phyloP scores from a whole-genome alignment of 2,329 filamentous ascomycete species.

The Cryphonectria nitschkei region DNA sequence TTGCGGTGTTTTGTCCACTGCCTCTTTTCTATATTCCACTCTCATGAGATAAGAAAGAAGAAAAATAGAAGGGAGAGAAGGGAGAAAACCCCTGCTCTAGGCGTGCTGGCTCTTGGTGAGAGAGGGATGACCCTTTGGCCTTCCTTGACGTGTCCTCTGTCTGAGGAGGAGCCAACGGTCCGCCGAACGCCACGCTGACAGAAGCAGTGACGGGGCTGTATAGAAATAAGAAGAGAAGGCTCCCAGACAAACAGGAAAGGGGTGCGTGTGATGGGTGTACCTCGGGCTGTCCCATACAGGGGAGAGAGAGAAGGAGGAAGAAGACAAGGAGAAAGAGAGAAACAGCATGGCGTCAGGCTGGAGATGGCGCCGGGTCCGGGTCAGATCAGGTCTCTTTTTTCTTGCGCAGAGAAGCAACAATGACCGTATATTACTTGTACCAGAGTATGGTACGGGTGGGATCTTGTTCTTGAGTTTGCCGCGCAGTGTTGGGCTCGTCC shows the following conservation, averaged over 20 bases:
- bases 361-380: not conserved
- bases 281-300: not conserved
- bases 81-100: not conserved
- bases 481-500: constrained; percentile 2
- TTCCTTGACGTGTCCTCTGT: not conserved
- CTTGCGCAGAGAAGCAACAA: not conserved
- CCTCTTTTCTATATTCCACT: not conserved
- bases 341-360: constrained; percentile 6
- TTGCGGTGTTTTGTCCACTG: not conserved
- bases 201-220: not conserved
- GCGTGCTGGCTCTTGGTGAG: not conserved
- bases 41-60: not conserved
- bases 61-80: not conserved
- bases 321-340: not conserved
- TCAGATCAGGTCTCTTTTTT: too few species aligned
- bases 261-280: not conserved
- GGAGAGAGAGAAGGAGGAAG: too few species aligned
- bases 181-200: constrained; percentile 7
- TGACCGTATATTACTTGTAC: not conserved
- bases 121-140: not conserved
- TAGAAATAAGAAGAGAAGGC: not conserved
- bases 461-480: constrained; percentile 3
- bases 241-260: not conserved
- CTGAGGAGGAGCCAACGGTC: constrained; percentile 9
- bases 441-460: constrained; percentile 3